Evolutionary conservation across 2,329 filamentous ascomycete species (phyloP), one percentile per base, ranked within the genome.

Genomic region (Coniochaeta pulveracea): DNA sequence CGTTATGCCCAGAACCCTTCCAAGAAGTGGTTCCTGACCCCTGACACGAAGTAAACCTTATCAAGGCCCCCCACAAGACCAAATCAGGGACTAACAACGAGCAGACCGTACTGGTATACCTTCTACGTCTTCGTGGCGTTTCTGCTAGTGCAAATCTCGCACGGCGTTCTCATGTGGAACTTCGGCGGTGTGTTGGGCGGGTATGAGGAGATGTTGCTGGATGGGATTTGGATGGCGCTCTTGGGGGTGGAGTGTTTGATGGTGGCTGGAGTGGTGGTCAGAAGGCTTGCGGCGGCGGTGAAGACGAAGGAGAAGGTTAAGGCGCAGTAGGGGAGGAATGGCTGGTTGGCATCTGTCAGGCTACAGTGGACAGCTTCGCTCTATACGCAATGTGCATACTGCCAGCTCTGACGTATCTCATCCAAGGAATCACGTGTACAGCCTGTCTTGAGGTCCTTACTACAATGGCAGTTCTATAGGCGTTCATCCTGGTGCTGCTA

Each of bases 191-290:
- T 35, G 5, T 40, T 49, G 27, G 37, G 43, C 28, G 41, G 40
- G 24, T 42, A 47, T 33, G 49, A 53, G 33, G 41, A 52, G 40
- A 36, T 44, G 30, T 33, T 52, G 18, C 46, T 53, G 16, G 49
- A 53, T 40, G 39, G 39, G 21, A 35, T 53, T 19, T 53, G 50
- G 50, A 43, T 51, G 19, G 38, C 43, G 10, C 37, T 53, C 25
- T 35, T 53, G 10, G 44, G 45, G 15, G 34, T 53, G 4, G 45
- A 53, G 38, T 47, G 46, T 2, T 27, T 51, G 14, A 47, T 53
- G 29, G 48, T 51, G 2, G 34, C 48, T 10, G 40, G 43, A 7
- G 44, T 48, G 4, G 39, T 35, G 8, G 2, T 45, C 11, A 34
- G 34, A 11, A 27, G 37, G 10, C 26, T 42, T 14, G 22, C 40